These are phyloP conservation scores for Spergularia marina DNA, from an alignment of 148 eudicot species.

Conservation along the genomic window DNA sequence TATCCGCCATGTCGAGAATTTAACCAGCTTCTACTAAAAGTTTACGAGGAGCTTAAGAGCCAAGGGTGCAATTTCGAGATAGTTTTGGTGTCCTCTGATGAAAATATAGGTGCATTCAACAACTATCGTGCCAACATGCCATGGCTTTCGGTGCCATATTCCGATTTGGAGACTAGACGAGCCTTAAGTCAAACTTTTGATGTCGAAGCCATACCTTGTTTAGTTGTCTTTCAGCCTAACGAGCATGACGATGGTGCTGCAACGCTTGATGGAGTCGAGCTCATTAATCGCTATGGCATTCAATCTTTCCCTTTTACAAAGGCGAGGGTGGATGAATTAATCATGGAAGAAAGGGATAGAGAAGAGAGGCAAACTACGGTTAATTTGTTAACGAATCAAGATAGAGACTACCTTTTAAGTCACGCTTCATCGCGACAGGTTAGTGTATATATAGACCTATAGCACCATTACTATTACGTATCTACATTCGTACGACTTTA, in stretches of 20 bases:
- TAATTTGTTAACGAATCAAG: constrained; percentile 40
- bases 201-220: constrained; percentile 60
- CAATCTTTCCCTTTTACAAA: constrained; percentile 56
- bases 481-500: too few relatives aligned
- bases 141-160: constrained; percentile 69
- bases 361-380: constrained; percentile 52
- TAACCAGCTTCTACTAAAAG: constrained; percentile 33
- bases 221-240: constrained; percentile 50
- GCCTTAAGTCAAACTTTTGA: constrained; percentile 47
- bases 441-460: neutral
- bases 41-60: constrained; percentile 44
- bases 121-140: constrained; percentile 54
- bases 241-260: neutral
- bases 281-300: constrained; percentile 52
- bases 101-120: constrained; percentile 51
- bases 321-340: constrained; percentile 49
- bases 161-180: constrained; percentile 51
- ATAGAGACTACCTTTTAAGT: constrained; percentile 50
- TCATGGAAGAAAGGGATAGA: constrained; percentile 40
- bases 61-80: constrained; percentile 45
- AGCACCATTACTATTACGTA: too few relatives aligned
- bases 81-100: constrained; percentile 66
- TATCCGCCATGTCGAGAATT: constrained; percentile 52
- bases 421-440: constrained; percentile 46
- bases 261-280: constrained; percentile 50